phyloP scores from a whole-genome alignment of 2,329 filamentous ascomycete genomes.

The Fusarium kyushuense region DNA sequence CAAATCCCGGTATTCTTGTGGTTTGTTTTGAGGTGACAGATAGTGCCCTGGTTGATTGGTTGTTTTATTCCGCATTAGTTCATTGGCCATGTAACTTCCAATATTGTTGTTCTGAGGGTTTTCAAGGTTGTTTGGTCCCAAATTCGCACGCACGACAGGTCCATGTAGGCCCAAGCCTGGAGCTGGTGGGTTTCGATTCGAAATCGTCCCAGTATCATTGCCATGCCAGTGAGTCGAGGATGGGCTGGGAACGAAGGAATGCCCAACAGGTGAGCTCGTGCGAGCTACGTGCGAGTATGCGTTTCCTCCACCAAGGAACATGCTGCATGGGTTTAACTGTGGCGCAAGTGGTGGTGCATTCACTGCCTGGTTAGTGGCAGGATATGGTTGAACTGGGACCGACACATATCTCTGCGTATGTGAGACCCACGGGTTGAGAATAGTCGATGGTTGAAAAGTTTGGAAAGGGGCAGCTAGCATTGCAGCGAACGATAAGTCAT shows the following conservation, averaged over 20 bases:
- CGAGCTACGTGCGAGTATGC: conserved; percentile 39
- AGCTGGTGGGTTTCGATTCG: background rate
- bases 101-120: background rate
- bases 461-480: conserved; percentile 29
- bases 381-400: conserved; percentile 2
- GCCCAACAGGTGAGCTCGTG: conserved; percentile 48
- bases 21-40: background rate
- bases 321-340: conserved; percentile 46
- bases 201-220: background rate
- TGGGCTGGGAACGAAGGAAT: conserved; percentile 29
- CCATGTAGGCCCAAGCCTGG: background rate
- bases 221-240: background rate
- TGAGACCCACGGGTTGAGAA: background rate
- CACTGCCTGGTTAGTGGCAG: background rate
- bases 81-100: background rate
- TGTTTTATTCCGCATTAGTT: background rate
- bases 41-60: background rate
- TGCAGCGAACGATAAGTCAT: conserved; percentile 23
- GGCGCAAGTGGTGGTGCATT: conserved; percentile 8
- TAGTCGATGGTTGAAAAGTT: background rate
- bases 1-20: conserved; percentile 43
- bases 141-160: background rate
- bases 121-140: background rate
- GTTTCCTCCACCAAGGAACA: conserved; percentile 29
- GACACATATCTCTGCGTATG: conserved; percentile 31